Evolutionary conservation across 1,284 basidiomycete species (phyloP), one percentile per base, ranked within the genome.

Genomic region (Apiotrichum brassicae): DNA sequence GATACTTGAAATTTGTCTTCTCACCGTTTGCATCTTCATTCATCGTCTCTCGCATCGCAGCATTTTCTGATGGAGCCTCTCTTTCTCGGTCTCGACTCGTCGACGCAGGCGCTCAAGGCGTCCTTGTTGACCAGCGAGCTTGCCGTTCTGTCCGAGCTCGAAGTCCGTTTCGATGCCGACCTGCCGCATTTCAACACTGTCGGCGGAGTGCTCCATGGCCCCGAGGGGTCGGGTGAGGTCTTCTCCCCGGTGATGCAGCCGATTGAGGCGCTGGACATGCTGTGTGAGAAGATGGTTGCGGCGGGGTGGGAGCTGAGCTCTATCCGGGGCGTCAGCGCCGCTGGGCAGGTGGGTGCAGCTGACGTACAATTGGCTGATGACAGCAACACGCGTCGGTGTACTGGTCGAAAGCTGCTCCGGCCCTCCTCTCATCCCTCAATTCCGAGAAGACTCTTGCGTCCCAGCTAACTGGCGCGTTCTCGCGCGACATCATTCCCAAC

Each of bases 371-470:
- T 30, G 12, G 33, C 33, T 34, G 33, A 30, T 9, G 22, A 13
- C 52, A 91, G 84, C 90, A 94, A 85, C 90, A 94, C 66, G 88
- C 89, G 11, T 88, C 86, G 2, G 87, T 92, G 9, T 92, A 86
- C 67, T 92, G 87, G 85, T 85, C 86, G 0, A 61, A 72, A 11
- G 71, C 76, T 3, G 84, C 84, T 0, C 76, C 79, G 39, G 47
- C 55, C 0, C 65, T 81, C 6, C 78, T 93, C 8, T 71, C 76
- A 1, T 73, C 72, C 1, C 76, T 91, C 36, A 76, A 84, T 61
- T 57, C 82, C 2, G 57, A 63, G 2, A 69, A 77, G 47, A 64
- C 79, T 0, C 76, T 92, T 4, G 70, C 75, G 0, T 30, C 54
- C 0, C 76, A 78, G 54, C 60, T 77, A 2, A 9, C 18, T 4